A percentile compares a stretch with the other conserved stretches of the same genome.
Evolutionary conservation across 371 early-diverging fungal genomes (phyloP).

Genomic region (Gilbertella persicaria): DNA sequence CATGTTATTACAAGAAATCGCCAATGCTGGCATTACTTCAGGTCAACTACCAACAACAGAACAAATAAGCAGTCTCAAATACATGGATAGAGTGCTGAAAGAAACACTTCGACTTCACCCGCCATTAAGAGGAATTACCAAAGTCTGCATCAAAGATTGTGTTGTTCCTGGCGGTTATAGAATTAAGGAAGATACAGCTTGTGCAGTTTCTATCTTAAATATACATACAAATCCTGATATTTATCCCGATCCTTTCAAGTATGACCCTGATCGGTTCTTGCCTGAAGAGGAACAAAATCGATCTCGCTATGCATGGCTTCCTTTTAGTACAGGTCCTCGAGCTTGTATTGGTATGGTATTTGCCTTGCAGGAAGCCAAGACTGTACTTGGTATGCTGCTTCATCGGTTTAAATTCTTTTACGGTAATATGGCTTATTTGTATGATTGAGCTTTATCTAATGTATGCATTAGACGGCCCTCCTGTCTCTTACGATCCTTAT

Average conservation of each 20-base stretch:
- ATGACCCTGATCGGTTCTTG: slow-evolving; percentile 59
- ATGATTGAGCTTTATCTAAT: too few relatives aligned
- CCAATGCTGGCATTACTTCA: slow-evolving; percentile 38
- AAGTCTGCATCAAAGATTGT: slow-evolving; percentile 50
- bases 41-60: slow-evolving; percentile 38
- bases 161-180: slow-evolving; percentile 47
- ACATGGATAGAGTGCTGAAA: slow-evolving; percentile 44
- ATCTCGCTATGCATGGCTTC: slow-evolving; percentile 53
- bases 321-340: slow-evolving; percentile 51
- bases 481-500: slow-evolving; percentile 25
- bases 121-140: slow-evolving; percentile 43
- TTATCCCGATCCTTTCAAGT: slow-evolving; percentile 43
- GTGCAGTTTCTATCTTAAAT: slow-evolving; percentile 22
- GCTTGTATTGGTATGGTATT: slow-evolving; percentile 53
- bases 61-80: slow-evolving; percentile 46
- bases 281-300: slow-evolving; percentile 55
- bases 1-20: slow-evolving; percentile 52
- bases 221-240: slow-evolving; percentile 48
- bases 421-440: too few relatives aligned
- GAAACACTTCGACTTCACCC: slow-evolving; percentile 56
- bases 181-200: slow-evolving; percentile 19
- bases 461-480: slow-evolving; percentile 42
- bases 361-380: slow-evolving; percentile 58
- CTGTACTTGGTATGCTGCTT: slow-evolving; percentile 49
- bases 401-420: slow-evolving; percentile 40